These are phyloP conservation scores for Dactylellina drechsleri DNA, from an alignment of 2,329 filamentous ascomycete genomes.

Conservation along the genomic window DNA sequence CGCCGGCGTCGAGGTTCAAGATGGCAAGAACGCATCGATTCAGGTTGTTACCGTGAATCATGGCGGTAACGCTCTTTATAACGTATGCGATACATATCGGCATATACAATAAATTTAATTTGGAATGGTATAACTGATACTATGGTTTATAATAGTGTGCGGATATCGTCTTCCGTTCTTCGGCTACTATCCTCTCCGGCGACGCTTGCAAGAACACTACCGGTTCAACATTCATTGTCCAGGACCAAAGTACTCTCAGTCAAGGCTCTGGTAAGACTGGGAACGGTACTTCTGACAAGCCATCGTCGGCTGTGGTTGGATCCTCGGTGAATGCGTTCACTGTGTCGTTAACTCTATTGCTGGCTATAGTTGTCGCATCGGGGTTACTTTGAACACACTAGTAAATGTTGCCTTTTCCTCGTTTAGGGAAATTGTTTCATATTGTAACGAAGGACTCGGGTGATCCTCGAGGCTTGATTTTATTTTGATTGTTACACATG, in stretches of 20 bases:
- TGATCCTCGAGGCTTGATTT: too few species aligned
- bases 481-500: too few species aligned
- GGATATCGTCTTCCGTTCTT: constrained; percentile 74
- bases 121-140: not conserved
- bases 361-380: constrained; percentile 50
- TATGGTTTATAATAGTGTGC: constrained; percentile 68
- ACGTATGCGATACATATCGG: constrained; percentile 60
- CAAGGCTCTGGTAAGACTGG: constrained; percentile 8
- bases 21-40: constrained; percentile 73
- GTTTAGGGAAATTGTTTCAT: not conserved
- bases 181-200: constrained; percentile 64
- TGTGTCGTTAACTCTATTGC: constrained; percentile 24
- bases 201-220: constrained; percentile 70
- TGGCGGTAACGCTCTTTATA: constrained; percentile 72
- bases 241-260: constrained; percentile 19
- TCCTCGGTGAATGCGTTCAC: constrained; percentile 30
- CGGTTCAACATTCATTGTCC: constrained; percentile 59
- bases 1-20: constrained; percentile 65
- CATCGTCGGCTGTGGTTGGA: constrained; percentile 31
- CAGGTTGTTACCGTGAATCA: constrained; percentile 75
- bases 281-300: constrained; percentile 18
- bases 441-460: too few species aligned
- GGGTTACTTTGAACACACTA: constrained; percentile 29
- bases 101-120: not conserved
- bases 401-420: not conserved